Conservation (phyloP, 306 rosid genomes). For the Casuarina cunninghamiana region DNA sequence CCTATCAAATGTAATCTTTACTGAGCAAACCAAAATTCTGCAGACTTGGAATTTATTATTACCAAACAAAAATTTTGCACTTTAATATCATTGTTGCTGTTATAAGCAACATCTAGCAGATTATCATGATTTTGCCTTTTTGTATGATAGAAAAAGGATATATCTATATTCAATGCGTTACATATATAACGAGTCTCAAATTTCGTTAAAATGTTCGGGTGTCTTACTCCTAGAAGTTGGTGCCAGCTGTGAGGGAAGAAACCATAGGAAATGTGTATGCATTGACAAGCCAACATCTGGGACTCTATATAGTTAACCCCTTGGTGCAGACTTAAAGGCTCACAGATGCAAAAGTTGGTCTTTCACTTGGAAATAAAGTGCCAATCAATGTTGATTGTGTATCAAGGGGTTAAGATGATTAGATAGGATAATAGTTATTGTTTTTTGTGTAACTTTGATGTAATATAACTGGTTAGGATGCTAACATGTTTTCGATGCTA, state of each 20-base stretch:
- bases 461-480: not conserved
- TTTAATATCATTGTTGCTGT: not conserved
- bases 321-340: not conserved
- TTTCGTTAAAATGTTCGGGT: not conserved
- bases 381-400: not conserved
- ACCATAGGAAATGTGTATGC: not conserved
- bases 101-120: not conserved
- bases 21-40: not conserved
- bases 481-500: constrained; percentile 32
- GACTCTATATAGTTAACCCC: not conserved
- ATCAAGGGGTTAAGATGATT: not conserved
- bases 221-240: not conserved
- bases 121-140: constrained; percentile 10
- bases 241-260: not conserved
- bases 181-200: not conserved
- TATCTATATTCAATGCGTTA: not conserved
- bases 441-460: not conserved
- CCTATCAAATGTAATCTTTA: not conserved
- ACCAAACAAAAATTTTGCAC: no score
- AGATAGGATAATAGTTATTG: not conserved
- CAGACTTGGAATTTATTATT: constrained; percentile 1
- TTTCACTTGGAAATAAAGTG: not conserved
- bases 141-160: no score
- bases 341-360: not conserved
- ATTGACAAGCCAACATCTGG: not conserved